A percentile compares a stretch with the other conserved stretches of the same genome.
phyloP scores from a whole-genome alignment of 78 protist species.

The Cyanophora paradoxa region DNA sequence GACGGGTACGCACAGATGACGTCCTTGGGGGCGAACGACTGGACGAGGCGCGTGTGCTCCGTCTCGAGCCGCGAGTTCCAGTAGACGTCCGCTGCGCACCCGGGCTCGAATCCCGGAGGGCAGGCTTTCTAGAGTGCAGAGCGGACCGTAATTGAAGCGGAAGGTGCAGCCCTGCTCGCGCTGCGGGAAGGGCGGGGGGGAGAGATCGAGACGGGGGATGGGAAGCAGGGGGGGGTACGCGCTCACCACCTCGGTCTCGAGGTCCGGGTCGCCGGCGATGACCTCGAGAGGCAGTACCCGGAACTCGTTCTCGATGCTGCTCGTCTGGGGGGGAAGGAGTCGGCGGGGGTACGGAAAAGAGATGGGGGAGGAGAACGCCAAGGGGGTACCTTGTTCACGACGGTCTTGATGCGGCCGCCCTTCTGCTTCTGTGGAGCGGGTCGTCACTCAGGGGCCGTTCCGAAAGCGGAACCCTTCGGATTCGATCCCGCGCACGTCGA shows the following conservation, averaged over 20 bases:
- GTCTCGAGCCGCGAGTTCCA: constrained; percentile 87
- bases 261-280: constrained; percentile 72
- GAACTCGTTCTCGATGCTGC: constrained; percentile 69
- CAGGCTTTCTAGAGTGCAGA: too few relatives aligned
- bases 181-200: too few relatives aligned
- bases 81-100: constrained; percentile 75
- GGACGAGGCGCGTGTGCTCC: constrained; percentile 82
- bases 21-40: constrained; percentile 22
- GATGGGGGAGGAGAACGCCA: too few relatives aligned
- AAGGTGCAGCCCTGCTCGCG: constrained; percentile 76
- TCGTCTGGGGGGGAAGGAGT: too few relatives aligned
- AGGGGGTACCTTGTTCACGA: constrained; percentile 85
- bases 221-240: too few relatives aligned
- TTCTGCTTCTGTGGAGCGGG: too few relatives aligned
- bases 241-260: constrained; percentile 47
- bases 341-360: too few relatives aligned
- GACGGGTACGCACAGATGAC: constrained; percentile 24
- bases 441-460: too few relatives aligned
- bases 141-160: constrained; percentile 64
- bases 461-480: too few relatives aligned
- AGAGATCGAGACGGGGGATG: too few relatives aligned
- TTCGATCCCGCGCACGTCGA: constrained; percentile 45
- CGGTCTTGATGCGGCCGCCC: constrained; percentile 60
- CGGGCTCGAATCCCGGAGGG: too few relatives aligned
- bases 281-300: constrained; percentile 87